A percentile compares a stretch with the other conserved stretches of the same genome.
phyloP scores from a whole-genome alignment of 352 stramenopile species.

The Phytophthora europaea region DNA sequence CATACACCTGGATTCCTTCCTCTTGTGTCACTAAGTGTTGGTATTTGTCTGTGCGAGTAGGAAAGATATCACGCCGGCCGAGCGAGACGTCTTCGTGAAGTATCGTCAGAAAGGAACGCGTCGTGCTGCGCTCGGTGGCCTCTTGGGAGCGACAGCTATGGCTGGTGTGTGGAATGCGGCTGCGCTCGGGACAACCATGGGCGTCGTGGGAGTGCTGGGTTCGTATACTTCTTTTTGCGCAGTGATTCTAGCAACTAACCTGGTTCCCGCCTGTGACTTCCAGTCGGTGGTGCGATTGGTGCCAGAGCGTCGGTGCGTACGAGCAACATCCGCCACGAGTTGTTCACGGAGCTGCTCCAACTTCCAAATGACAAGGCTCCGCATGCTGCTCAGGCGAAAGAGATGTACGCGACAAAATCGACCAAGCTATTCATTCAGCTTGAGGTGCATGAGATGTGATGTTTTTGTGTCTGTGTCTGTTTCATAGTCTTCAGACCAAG shows the following conservation, averaged over 20 bases:
- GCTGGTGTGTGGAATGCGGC: slow-evolving; percentile 30
- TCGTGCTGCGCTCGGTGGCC: slow-evolving; percentile 18
- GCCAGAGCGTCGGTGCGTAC: slow-evolving; percentile 19
- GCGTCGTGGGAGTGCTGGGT: slow-evolving; percentile 30
- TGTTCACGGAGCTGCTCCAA: slow-evolving; percentile 31
- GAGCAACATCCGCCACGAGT: slow-evolving; percentile 23
- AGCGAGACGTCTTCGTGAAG: slow-evolving; percentile 27
- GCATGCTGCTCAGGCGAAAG: slow-evolving; percentile 23
- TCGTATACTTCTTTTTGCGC: neutral
- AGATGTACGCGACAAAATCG: neutral
- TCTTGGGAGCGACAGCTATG: slow-evolving; percentile 28
- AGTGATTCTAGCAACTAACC: neutral
- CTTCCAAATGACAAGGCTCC: slow-evolving; percentile 29
- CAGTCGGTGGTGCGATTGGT: slow-evolving; percentile 29
- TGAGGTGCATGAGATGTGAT: neutral
- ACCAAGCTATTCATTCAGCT: neutral
- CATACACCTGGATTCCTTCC: neutral
- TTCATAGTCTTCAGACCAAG: slow-evolving; percentile 32
- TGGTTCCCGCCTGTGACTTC: neutral
- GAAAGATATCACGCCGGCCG: slow-evolving; percentile 20
- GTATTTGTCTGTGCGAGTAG: slow-evolving; percentile 1
- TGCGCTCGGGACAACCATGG: slow-evolving; percentile 21
- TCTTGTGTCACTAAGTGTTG: neutral
- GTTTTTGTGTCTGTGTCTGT: neutral
- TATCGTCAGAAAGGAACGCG: slow-evolving; percentile 26